phyloP scores from a whole-genome alignment of 192 early-diverging fungal species.

The Coemansia sp. region DNA sequence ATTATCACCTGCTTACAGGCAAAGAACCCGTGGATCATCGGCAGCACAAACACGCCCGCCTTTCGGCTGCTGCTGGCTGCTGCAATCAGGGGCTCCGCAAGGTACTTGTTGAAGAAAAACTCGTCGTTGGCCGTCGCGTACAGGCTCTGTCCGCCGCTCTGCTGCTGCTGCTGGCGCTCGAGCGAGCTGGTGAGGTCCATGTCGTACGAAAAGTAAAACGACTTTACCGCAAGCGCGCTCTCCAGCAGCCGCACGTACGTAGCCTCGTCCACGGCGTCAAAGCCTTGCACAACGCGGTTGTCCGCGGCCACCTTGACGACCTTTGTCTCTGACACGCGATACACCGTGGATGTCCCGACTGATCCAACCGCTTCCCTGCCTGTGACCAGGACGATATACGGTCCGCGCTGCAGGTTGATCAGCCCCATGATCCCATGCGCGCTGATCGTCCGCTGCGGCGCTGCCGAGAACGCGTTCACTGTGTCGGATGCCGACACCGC shows the following conservation, averaged over 20 bases:
- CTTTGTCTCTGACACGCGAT: slow-evolving; percentile 43
- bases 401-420: slow-evolving; percentile 43
- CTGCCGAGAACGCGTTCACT: slow-evolving; percentile 30
- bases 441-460: slow-evolving; percentile 41
- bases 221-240: slow-evolving; percentile 54
- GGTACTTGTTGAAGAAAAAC: slow-evolving; percentile 91
- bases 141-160: slow-evolving; percentile 5
- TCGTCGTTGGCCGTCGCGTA: slow-evolving; percentile 76
- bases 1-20: slow-evolving; percentile 60
- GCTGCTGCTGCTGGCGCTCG: slow-evolving; percentile 65
- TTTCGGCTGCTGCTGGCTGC: slow-evolving; percentile 23
- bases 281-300: slow-evolving; percentile 22
- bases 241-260: slow-evolving; percentile 65
- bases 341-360: slow-evolving; percentile 44
- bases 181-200: slow-evolving; percentile 85
- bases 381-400: slow-evolving; percentile 55
- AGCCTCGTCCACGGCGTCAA: slow-evolving; percentile 61
- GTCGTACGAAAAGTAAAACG: slow-evolving; percentile 85
- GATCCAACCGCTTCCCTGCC: slow-evolving; percentile 41
- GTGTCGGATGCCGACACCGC: slow-evolving; percentile 6
- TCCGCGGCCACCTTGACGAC: slow-evolving; percentile 41
- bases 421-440: slow-evolving; percentile 54
- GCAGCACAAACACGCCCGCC: slow-evolving; percentile 80
- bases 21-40: slow-evolving; percentile 88
- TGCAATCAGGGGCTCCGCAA: slow-evolving; percentile 70